Percentiles rank a stretch among this genome's conserved stretches.
Evolutionary conservation across 345 rosid genomes (phyloP).

Genomic region (Lepidium sativum): DNA sequence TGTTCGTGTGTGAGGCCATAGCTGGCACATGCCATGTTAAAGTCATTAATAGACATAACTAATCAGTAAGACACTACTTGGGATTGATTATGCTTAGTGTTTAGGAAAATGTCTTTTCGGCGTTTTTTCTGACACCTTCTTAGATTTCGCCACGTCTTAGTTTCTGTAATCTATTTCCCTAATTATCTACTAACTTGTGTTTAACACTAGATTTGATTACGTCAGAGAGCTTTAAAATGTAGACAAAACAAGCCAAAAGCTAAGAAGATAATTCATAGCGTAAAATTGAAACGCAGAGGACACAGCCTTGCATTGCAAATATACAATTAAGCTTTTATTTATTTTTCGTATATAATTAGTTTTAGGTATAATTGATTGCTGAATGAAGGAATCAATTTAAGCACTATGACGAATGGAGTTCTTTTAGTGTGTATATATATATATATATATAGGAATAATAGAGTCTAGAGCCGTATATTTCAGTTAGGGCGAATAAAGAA

Average conservation of each 20-base stretch:
- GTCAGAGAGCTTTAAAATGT: not conserved
- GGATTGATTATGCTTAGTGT: constrained; percentile 23
- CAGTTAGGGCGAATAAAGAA: no score
- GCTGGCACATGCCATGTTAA: constrained; percentile 27
- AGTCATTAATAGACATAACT: not conserved
- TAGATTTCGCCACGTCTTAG: constrained; percentile 22
- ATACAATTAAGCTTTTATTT: not conserved
- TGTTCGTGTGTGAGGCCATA: constrained; percentile 16
- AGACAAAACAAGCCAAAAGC: no score
- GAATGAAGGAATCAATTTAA: no score
- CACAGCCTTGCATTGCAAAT: constrained; percentile 6
- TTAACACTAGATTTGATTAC: not conserved
- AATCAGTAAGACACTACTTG: constrained; percentile 15
- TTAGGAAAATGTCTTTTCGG: constrained; percentile 12
- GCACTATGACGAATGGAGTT: no score
- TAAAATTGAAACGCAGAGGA: not conserved
- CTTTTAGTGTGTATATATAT: no score
- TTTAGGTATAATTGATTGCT: no score
- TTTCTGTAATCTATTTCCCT: not conserved
- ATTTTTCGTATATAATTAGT: not conserved
- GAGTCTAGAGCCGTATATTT: no score
- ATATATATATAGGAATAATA: no score
- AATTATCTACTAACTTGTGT: not conserved
- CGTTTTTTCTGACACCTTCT: constrained; percentile 5
- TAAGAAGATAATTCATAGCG: not conserved